Conservation (phyloP, 2,329 filamentous ascomycete species). For the Ophiocordyceps sinensis region DNA sequence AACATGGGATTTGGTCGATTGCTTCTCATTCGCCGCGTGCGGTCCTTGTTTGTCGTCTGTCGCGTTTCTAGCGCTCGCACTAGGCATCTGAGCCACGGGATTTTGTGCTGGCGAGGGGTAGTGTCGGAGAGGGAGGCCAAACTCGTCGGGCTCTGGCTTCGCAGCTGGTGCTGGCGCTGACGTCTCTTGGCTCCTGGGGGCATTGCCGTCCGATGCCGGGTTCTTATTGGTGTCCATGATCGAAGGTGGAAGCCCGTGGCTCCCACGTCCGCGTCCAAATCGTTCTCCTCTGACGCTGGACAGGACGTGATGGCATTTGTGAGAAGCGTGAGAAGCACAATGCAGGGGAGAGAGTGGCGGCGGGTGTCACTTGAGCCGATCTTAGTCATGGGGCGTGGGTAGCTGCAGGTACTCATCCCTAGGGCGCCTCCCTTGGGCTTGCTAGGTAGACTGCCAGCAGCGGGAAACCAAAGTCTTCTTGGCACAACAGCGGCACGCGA, state of each 20-base stretch:
- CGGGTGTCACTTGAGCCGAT: not conserved
- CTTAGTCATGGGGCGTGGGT: not conserved
- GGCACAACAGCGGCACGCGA: too few relatives aligned
- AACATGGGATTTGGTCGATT: not conserved
- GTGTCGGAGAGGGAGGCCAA: constrained; percentile 51
- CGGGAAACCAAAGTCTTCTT: too few relatives aligned
- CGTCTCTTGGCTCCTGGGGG: constrained; percentile 1
- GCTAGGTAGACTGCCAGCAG: too few relatives aligned
- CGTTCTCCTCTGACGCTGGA: constrained; percentile 5
- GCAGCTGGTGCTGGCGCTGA: constrained; percentile 12
- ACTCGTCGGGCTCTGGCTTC: constrained; percentile 47
- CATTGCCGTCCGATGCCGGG: constrained; percentile 9
- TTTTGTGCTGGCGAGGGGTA: constrained; percentile 19
- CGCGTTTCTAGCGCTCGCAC: not conserved
- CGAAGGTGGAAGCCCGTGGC: not conserved
- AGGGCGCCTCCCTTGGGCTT: too few relatives aligned
- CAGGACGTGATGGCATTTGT: constrained; percentile 8
- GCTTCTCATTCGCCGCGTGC: not conserved
- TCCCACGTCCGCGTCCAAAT: constrained; percentile 13
- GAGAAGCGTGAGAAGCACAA: not conserved
- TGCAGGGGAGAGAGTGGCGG: not conserved
- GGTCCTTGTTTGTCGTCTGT: not conserved
- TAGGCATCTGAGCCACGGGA: constrained; percentile 5
- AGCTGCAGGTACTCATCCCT: not conserved
- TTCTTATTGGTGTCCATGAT: constrained; percentile 9